Base-by-base conservation (phyloP, 306 rosid genomes). In the Gastrolobium bilobum region DNA sequence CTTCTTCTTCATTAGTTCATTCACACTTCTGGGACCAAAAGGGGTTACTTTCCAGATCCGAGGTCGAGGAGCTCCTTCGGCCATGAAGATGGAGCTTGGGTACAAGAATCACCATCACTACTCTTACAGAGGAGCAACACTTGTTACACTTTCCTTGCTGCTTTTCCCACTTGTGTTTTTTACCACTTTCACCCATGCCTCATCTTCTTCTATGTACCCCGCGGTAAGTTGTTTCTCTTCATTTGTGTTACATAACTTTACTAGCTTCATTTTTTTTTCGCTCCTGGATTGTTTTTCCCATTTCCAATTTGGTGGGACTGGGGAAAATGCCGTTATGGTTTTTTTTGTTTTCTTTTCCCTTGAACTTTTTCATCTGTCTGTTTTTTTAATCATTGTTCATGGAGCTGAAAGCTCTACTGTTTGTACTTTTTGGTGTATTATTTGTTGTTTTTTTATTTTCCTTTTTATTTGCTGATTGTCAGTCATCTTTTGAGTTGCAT, bases 151-250 rank as follows among this genome's bases (percentile, higher is more conserved):
- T 56, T 50, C 84, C 51, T 76, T 90, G 20, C 82, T 92, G 65
- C 81, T 90, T 11, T 83, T 85, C 37, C 60, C 86, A 15, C 46
- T 87, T 52, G 37, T 84, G 46, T 68, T 83, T 79, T 84, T 88
- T 52, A 72, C 88, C n/a, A 68, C 77, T 54, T 84, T 90, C 39
- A 65, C 82, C 47, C 72, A 84, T 83, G 97, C 88, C 31, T 87
- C 87, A 7, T 82, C 92, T 78, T 87, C 91, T 86, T 86, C 92
- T 78, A 60, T 83, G 61, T 88, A 79, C 81, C 81, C 84, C 89
- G 99, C 84, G 90, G 99, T 95, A 77, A 79, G 81, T 75, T 47
- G 5, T 61, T 30, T 65, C 6, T 59, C 39, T 29, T 60, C 8
- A 9, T 75, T 35, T 52, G 51, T 69, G 29, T 33, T 8, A 7